These are phyloP conservation scores for Gelatoporia subvermispora DNA, from an alignment of 768 basidiomycete genomes.

Conservation along the genomic window DNA sequence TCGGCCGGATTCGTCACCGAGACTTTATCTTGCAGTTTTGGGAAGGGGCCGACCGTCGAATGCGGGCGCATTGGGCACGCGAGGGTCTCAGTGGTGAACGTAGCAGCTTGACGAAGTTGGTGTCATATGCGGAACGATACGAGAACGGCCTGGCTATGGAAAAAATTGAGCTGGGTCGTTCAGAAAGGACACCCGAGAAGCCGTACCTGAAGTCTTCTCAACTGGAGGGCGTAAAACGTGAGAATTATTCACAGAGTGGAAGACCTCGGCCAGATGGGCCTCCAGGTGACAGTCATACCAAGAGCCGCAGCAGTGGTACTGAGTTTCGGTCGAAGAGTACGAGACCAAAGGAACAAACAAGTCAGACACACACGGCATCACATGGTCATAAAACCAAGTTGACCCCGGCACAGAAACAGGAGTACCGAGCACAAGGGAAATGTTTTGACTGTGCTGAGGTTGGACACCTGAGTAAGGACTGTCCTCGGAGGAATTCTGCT, in stretches of 20 bases:
- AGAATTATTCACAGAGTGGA: constrained; percentile 29
- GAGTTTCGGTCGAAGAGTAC: neutral
- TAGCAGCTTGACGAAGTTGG: no score
- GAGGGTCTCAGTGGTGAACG: no score
- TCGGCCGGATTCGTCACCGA: no score
- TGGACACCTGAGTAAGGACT: constrained; percentile 7
- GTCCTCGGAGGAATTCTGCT: constrained; percentile 3
- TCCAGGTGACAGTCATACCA: neutral
- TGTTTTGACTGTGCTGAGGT: constrained; percentile 10
- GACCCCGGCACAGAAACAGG: neutral
- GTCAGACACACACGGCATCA: neutral
- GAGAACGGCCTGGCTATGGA: no score
- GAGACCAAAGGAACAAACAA: neutral
- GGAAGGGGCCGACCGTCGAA: no score
- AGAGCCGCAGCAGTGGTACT: neutral
- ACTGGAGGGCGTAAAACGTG: no score
- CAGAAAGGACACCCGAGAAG: no score
- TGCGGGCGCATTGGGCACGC: no score
- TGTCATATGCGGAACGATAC: no score
- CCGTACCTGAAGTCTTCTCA: no score
- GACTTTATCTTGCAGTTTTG: no score
- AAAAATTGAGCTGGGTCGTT: no score
- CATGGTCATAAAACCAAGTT: neutral
- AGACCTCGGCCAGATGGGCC: constrained; percentile 26
- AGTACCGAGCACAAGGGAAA: neutral